These are phyloP conservation scores for Tylopilus sp. DNA, from an alignment of 768 basidiomycete genomes.

Conservation along the genomic window DNA sequence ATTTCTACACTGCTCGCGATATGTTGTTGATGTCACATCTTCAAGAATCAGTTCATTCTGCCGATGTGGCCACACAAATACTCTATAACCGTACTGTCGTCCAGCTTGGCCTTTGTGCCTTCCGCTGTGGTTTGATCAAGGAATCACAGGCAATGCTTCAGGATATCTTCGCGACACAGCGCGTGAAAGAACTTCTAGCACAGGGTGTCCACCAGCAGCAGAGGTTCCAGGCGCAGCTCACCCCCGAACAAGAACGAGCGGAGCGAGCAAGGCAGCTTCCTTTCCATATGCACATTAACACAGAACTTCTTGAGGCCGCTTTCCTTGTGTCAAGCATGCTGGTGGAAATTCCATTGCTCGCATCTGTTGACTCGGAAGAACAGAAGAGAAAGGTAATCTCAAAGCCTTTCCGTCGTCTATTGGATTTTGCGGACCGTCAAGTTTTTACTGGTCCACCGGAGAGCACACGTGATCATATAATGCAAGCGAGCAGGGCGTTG, in stretches of 20 bases:
- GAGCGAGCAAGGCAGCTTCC: constrained; percentile 95
- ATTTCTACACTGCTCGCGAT: constrained; percentile 95
- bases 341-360: constrained; percentile 92
- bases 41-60: constrained; percentile 93
- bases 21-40: constrained; percentile 99
- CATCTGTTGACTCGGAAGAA: constrained; percentile 93
- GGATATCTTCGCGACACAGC: constrained; percentile 95
- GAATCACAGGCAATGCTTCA: constrained; percentile 90
- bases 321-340: constrained; percentile 99
- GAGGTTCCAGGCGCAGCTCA: constrained; percentile 74
- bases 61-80: constrained; percentile 96
- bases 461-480: constrained; percentile 97
- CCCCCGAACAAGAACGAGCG: constrained; percentile 95
- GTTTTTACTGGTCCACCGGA: constrained; percentile 99
- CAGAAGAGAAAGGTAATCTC: constrained; percentile 89
- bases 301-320: constrained; percentile 93
- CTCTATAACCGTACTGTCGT: constrained; percentile 97
- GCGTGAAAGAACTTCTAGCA: constrained; percentile 95
- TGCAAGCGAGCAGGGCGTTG: constrained; percentile 96
- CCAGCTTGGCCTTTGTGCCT: constrained; percentile 95
- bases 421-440: constrained; percentile 97
- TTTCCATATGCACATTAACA: constrained; percentile 99
- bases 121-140: constrained; percentile 90
- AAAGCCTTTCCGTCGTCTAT: constrained; percentile 92
- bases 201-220: constrained; percentile 94